phyloP scores from a whole-genome alignment of 441 rosid genomes.

The Geranium incanum region DNA sequence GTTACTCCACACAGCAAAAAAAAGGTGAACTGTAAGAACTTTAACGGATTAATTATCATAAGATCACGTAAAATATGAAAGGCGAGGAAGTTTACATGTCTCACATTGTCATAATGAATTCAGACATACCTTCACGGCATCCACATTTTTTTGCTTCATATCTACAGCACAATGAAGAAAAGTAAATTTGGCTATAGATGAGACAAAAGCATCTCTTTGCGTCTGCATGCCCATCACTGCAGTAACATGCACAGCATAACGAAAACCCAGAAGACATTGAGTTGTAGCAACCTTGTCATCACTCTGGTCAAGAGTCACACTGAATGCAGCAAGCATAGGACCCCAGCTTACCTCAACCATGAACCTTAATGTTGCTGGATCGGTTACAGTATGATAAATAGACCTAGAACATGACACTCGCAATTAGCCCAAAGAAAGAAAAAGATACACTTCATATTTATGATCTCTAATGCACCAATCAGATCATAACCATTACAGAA shows the following conservation, averaged over 20 bases:
- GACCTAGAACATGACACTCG: constrained; percentile 45
- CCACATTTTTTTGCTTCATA: constrained; percentile 94
- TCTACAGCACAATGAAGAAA: constrained; percentile 98
- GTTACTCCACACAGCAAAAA: too few species aligned
- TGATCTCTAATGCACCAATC: background rate
- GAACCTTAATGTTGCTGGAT: constrained; percentile 78
- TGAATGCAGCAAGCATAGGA: constrained; percentile 95
- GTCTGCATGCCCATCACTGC: constrained; percentile 95
- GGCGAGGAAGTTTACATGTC: background rate
- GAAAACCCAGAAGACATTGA: constrained; percentile 97
- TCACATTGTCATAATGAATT: background rate
- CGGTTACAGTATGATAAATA: constrained; percentile 72
- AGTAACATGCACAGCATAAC: constrained; percentile 87
- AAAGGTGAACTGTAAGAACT: background rate
- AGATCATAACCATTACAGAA: background rate
- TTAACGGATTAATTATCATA: too few species aligned
- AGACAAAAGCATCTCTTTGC: constrained; percentile 94
- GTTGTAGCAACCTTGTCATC: constrained; percentile 81
- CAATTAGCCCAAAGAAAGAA: background rate
- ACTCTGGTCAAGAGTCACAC: constrained; percentile 98
- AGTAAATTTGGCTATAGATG: constrained; percentile 93
- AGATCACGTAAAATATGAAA: background rate
- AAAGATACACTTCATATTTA: background rate
- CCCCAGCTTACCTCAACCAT: constrained; percentile 99
- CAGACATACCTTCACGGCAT: constrained; percentile 16